These are phyloP conservation scores for Iris pallida DNA, from an alignment of 116 monocot genomes.

Conservation along the genomic window DNA sequence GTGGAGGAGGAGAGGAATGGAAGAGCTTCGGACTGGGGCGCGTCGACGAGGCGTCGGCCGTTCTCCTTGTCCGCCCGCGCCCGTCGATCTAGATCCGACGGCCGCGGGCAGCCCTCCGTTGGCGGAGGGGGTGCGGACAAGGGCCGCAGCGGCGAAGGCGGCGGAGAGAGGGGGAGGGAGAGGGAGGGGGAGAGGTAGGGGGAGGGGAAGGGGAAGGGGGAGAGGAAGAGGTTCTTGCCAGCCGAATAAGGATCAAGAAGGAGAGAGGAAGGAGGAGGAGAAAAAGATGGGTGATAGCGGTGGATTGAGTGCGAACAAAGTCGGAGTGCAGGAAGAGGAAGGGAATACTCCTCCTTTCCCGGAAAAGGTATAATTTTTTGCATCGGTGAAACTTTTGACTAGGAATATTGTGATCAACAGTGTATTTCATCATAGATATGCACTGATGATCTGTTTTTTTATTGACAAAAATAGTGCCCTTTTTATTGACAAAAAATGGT, in stretches of 20 bases:
- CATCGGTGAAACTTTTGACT: background rate
- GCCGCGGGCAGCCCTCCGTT: slow-evolving; percentile 1
- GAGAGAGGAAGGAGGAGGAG: slow-evolving; percentile 1
- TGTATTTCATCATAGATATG: too few species aligned
- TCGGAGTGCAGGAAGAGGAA: slow-evolving; percentile 51
- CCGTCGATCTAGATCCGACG: background rate
- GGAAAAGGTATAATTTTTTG: slow-evolving; percentile 40
- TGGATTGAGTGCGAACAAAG: slow-evolving; percentile 73
- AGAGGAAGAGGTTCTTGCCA: background rate
- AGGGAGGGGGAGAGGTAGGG: slow-evolving; percentile 9
- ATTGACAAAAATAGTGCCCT: too few species aligned
- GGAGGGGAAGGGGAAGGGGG: background rate
- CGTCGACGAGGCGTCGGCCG: slow-evolving; percentile 27
- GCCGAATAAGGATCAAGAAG: background rate
- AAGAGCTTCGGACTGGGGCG: slow-evolving; percentile 60
- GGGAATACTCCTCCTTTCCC: slow-evolving; percentile 64
- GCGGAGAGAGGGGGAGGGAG: slow-evolving; percentile 25
- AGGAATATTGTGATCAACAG: background rate
- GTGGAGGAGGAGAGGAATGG: slow-evolving; percentile 43
- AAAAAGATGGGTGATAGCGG: slow-evolving; percentile 53
- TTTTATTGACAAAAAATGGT: too few species aligned
- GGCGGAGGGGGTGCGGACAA: slow-evolving; percentile 24
- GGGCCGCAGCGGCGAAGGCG: slow-evolving; percentile 16
- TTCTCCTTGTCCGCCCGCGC: background rate
- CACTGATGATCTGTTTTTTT: too few species aligned